phyloP scores from a whole-genome alignment of 495 filamentous ascomycete species.

The Talaromyces thailandensis region DNA sequence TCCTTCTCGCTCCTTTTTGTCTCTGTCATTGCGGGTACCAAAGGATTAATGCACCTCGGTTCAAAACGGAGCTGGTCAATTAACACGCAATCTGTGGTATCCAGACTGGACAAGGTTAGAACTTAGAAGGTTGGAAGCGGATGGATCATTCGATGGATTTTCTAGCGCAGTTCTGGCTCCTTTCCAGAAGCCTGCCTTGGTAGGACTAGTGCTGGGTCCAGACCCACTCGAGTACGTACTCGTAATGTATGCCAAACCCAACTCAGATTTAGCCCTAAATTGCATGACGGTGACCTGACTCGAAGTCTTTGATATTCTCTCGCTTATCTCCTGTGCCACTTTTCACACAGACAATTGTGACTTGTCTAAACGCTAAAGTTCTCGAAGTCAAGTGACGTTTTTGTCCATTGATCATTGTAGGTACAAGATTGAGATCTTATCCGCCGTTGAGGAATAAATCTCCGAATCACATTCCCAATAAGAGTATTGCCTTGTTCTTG shows the following conservation, averaged over 20 bases:
- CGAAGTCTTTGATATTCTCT: background rate
- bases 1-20: background rate
- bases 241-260: background rate
- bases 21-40: background rate
- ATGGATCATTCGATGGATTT: background rate
- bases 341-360: background rate
- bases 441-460: background rate
- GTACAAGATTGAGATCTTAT: background rate
- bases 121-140: background rate
- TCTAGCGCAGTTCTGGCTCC: background rate
- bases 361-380: background rate
- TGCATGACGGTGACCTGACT: background rate
- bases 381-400: background rate
- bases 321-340: conserved; percentile 1
- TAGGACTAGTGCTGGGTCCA: background rate
- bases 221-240: background rate
- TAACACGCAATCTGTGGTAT: background rate
- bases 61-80: background rate
- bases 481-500: background rate
- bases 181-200: background rate
- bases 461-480: background rate
- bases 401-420: background rate
- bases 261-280: background rate
- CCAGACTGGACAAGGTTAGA: background rate
- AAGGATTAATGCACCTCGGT: background rate